phyloP scores from a whole-genome alignment of 176 grass and related monocot genomes.

The Musa schizocarpa region DNA sequence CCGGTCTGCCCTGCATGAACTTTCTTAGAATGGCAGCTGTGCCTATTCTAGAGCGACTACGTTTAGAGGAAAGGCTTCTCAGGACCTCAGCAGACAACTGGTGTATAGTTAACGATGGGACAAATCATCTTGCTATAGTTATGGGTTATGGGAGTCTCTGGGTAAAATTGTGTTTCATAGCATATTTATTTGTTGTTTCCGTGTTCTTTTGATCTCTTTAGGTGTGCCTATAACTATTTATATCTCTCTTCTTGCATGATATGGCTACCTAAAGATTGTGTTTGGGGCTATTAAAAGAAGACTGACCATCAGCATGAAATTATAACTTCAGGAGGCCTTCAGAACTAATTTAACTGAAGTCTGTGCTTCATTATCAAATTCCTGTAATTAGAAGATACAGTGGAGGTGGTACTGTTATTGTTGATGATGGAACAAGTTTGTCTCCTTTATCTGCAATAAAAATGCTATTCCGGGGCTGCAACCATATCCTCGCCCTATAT shows the following conservation, averaged over 20 bases:
- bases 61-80: conserved; percentile 71
- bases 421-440: conserved; percentile 72
- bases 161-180: conserved; percentile 28
- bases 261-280: conserved; percentile 3
- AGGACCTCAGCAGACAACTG: conserved; percentile 52
- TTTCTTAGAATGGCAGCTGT: conserved; percentile 39
- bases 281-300: conserved; percentile 1
- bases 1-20: conserved; percentile 41
- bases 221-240: neutral
- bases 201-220: neutral
- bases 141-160: conserved; percentile 47
- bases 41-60: conserved; percentile 53
- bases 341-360: conserved; percentile 55
- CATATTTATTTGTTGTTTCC: neutral
- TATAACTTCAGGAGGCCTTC: conserved; percentile 55
- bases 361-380: conserved; percentile 39
- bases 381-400: conserved; percentile 67
- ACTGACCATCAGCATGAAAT: conserved; percentile 18
- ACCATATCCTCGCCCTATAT: conserved; percentile 81
- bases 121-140: conserved; percentile 44
- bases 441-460: conserved; percentile 84
- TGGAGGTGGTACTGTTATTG: conserved; percentile 73
- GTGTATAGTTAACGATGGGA: conserved; percentile 67
- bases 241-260: conserved; percentile 2
- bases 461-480: conserved; percentile 42